A percentile compares a stretch with the other conserved stretches of the same genome.
phyloP scores from a whole-genome alignment of 2,329 filamentous ascomycete genomes.

The Pseudopithomyces maydicus region DNA sequence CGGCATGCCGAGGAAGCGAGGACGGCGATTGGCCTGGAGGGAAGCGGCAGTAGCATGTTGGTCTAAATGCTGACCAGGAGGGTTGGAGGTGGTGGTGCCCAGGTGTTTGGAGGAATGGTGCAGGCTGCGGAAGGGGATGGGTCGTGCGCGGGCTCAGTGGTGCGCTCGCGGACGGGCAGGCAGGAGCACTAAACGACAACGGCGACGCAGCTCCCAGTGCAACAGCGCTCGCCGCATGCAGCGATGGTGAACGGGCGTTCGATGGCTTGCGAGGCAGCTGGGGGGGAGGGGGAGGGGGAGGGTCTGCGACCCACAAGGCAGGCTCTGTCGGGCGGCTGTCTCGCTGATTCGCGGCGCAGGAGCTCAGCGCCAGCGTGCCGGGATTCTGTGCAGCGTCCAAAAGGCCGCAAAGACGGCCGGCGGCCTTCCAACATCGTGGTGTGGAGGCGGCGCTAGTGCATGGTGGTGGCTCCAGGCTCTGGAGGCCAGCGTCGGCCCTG shows the following conservation, averaged over 20 bases:
- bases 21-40: constrained; percentile 19
- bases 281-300: no score
- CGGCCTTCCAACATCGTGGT: constrained; percentile 7
- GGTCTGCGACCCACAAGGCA: background rate
- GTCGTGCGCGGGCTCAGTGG: constrained; percentile 11
- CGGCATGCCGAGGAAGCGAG: constrained; percentile 22
- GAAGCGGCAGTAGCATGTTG: constrained; percentile 15
- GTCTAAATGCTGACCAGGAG: constrained; percentile 23
- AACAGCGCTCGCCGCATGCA: background rate
- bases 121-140: background rate
- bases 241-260: constrained; percentile 21
- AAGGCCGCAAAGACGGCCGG: constrained; percentile 28
- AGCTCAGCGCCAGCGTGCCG: constrained; percentile 25
- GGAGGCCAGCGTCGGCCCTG: background rate
- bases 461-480: background rate
- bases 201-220: background rate
- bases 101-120: constrained; percentile 1
- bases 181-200: background rate
- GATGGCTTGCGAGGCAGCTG: constrained; percentile 10
- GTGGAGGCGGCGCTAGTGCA: constrained; percentile 6
- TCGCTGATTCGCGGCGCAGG: constrained; percentile 1
- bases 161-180: background rate
- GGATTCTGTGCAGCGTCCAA: constrained; percentile 16
- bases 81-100: constrained; percentile 9
- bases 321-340: background rate